These are phyloP conservation scores for Mycena sanguinolenta DNA, from an alignment of 768 basidiomycete species.

Conservation along the genomic window DNA sequence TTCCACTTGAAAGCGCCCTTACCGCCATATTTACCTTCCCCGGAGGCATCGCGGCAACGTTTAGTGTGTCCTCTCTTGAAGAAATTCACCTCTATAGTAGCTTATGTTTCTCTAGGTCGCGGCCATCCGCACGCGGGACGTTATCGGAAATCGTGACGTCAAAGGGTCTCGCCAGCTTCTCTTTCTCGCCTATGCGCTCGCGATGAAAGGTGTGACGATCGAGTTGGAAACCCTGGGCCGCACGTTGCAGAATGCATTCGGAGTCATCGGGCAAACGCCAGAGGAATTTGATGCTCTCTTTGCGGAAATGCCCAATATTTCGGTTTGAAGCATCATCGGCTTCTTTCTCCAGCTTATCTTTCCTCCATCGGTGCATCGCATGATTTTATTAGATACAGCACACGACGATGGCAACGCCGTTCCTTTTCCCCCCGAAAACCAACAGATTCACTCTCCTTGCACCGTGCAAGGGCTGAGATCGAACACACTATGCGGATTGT, in stretches of 20 bases:
- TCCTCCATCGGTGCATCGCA: too few species aligned
- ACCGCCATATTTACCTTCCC: conserved; percentile 97
- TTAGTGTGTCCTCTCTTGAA: conserved; percentile 67
- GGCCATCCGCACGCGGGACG: conserved; percentile 86
- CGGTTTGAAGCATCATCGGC: conserved; percentile 34
- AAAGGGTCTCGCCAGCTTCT: conserved; percentile 88
- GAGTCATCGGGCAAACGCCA: conserved; percentile 88
- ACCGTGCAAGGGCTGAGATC: too few species aligned
- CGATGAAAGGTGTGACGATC: conserved; percentile 93
- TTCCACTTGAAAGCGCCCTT: conserved; percentile 91
- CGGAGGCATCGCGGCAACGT: conserved; percentile 84
- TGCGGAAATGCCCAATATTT: conserved; percentile 40
- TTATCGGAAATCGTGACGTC: conserved; percentile 85
- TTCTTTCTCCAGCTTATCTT: neutral
- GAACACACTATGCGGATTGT: too few species aligned
- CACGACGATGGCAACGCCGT: too few species aligned
- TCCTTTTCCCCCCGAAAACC: too few species aligned
- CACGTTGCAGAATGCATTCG: conserved; percentile 90
- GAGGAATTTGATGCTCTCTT: conserved; percentile 91
- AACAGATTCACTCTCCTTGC: too few species aligned
- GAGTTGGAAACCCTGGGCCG: conserved; percentile 88
- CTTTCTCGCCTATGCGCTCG: conserved; percentile 93
- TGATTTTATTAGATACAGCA: too few species aligned
- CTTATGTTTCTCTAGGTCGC: conserved; percentile 68
- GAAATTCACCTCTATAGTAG: neutral